Evolutionary conservation across 164 flowering plant genomes (phyloP), one percentile per base, ranked within the genome.

Genomic region (Liriodendron chinense): DNA sequence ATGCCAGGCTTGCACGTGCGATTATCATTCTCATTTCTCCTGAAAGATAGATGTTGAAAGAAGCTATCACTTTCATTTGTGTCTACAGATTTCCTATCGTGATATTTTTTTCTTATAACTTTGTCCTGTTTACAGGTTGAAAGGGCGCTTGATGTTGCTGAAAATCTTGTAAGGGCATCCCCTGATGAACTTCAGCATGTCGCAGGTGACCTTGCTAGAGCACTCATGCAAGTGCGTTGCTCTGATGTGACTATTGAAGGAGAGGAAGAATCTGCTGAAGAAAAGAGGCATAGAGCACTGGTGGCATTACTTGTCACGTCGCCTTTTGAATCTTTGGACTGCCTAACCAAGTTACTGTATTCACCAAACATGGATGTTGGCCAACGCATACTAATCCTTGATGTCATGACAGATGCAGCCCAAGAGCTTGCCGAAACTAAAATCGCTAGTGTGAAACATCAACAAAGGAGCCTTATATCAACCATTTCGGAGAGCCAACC

Each of bases 181-280:
- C 98, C 98, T 26, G 94, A 91, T 86, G 99, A 96, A 77, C 98
- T 94, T 62, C 81, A 70, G 50, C 91, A 88, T 83, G 75, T 90
- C 62, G 86, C 96, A 1, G 82, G 87, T 73, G 99, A 94, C 82
- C 90, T 96, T 76, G 92, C 77, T 59, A 86, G 89, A 84, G 89
- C 89, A 76, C 91, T 96, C n/a, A 84, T 91, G 5, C 98, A 89
- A 76, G 89, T 87, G 76, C 97, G 97, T 71, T 96, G 97, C 84
- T 91, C 97, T 84, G 98, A 96, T 77, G 65, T 85, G 65, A 83
- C 92, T 56, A 72, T 89, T 57, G 98, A 96, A 79, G 99, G 97
- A 71, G 99, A 92, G 78, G 99, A 92, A 86, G 96, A 92, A 43
- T 89, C 97, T 64, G 91, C 93, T 71, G 99, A 94, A 87, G 90